These are phyloP conservation scores for Chalciporus pseudorubinellus DNA, from an alignment of 768 basidiomycete species.

Conservation along the genomic window DNA sequence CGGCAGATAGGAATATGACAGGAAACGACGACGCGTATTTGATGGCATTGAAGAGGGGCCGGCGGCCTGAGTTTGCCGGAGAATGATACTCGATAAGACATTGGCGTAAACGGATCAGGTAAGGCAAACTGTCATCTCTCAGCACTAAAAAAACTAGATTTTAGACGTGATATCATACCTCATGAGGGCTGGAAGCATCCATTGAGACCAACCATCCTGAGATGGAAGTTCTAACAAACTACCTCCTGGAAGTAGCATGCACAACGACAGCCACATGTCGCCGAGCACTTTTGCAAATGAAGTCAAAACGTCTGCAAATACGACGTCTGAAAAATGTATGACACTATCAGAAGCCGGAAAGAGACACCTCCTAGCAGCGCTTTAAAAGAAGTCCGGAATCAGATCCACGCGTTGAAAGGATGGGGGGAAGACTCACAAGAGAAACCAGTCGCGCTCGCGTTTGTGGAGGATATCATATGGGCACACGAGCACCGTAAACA, in stretches of 20 bases:
- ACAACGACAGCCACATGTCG: slow-evolving; percentile 85
- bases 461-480: slow-evolving; percentile 69
- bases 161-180: slow-evolving; percentile 50
- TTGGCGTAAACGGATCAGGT: slow-evolving; percentile 89
- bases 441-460: slow-evolving; percentile 71
- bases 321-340: slow-evolving; percentile 86
- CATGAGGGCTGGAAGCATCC: slow-evolving; percentile 82
- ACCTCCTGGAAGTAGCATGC: slow-evolving; percentile 84
- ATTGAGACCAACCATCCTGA: slow-evolving; percentile 62
- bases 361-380: slow-evolving; percentile 73
- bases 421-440: slow-evolving; percentile 55
- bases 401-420: not conserved
- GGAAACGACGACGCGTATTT: slow-evolving; percentile 98
- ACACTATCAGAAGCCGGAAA: slow-evolving; percentile 58
- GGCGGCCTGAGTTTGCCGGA: slow-evolving; percentile 58
- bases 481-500: slow-evolving; percentile 55
- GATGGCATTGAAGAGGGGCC: slow-evolving; percentile 84
- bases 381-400: slow-evolving; percentile 31
- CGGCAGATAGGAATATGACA: slow-evolving; percentile 91
- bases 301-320: slow-evolving; percentile 93
- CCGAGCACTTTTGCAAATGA: slow-evolving; percentile 97
- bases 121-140: slow-evolving; percentile 61
- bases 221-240: slow-evolving; percentile 65
- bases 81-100: slow-evolving; percentile 81
- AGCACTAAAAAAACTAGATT: not conserved